Evolutionary conservation across 345 rosid species (phyloP).

Genomic region (Excoecaria cochinchinensis): DNA sequence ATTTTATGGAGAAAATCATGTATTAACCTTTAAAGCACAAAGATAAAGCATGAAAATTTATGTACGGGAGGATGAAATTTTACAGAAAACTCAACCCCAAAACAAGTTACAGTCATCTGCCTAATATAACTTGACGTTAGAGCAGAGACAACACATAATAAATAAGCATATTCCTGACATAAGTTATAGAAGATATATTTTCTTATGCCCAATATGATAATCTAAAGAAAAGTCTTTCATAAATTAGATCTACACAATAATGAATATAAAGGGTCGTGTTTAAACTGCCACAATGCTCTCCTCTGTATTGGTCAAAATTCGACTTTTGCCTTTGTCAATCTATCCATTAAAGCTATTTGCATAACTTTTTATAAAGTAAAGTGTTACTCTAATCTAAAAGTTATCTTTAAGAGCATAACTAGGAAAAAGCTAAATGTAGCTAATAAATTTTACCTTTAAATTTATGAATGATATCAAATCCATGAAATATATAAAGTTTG

Average conservation of each 20-base stretch:
- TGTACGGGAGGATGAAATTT: background rate
- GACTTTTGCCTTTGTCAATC: background rate
- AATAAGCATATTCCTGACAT: background rate
- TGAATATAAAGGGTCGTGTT: background rate
- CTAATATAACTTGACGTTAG: background rate
- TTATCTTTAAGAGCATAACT: background rate
- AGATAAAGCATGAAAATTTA: slow-evolving; percentile 2
- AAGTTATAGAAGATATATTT: background rate
- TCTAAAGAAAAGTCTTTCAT: background rate
- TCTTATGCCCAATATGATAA: background rate
- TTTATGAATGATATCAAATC: slow-evolving; percentile 50
- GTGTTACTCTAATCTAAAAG: background rate
- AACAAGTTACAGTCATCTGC: background rate
- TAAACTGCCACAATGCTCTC: background rate
- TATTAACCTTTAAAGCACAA: background rate
- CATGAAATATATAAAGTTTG: slow-evolving; percentile 62
- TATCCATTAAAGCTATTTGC: background rate
- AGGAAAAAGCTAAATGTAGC: background rate
- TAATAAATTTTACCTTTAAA: slow-evolving; percentile 54
- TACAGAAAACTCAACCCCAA: background rate
- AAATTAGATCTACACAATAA: background rate
- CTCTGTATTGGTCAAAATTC: background rate
- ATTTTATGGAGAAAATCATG: background rate
- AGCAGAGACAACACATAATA: background rate
- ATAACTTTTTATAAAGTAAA: background rate